Percentiles rank a stretch among this genome's conserved stretches.
These are phyloP conservation scores for Cystobasidium slooffiae DNA, from an alignment of 1,284 basidiomycete genomes.

Conservation along the genomic window DNA sequence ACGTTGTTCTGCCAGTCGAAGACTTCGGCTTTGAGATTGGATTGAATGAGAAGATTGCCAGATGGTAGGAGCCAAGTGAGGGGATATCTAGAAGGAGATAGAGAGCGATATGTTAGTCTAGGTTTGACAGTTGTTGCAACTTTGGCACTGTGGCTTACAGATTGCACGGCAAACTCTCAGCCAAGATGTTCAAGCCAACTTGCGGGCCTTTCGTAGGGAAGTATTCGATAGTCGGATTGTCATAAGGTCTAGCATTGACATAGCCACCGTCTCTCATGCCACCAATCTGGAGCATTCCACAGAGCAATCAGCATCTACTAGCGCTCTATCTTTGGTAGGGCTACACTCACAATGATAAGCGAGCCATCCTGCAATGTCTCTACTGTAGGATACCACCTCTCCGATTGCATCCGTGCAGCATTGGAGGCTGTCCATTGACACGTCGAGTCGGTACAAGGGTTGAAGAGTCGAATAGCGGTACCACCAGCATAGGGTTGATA, in stretches of 20 bases:
- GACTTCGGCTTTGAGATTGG: slow-evolving; percentile 55
- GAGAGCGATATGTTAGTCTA: neutral
- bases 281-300: slow-evolving; percentile 55
- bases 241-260: slow-evolving; percentile 66
- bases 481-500: slow-evolving; percentile 69
- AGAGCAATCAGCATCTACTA: neutral
- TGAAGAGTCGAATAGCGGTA: slow-evolving; percentile 65
- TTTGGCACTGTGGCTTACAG: slow-evolving; percentile 55
- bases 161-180: slow-evolving; percentile 83
- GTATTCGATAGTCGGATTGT: slow-evolving; percentile 82
- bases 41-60: slow-evolving; percentile 64
- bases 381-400: slow-evolving; percentile 78
- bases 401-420: slow-evolving; percentile 66
- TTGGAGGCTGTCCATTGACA: slow-evolving; percentile 76
- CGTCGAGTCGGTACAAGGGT: slow-evolving; percentile 69
- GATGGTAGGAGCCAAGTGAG: slow-evolving; percentile 83
- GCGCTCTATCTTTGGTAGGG: no score
- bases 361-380: slow-evolving; percentile 61
- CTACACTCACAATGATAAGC: slow-evolving; percentile 59
- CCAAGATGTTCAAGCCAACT: slow-evolving; percentile 75
- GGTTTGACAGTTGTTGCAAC: no score
- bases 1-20: slow-evolving; percentile 69
- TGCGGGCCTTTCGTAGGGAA: slow-evolving; percentile 69
- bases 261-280: slow-evolving; percentile 79
- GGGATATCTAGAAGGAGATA: slow-evolving; percentile 62